Conservation (phyloP, 2,329 filamentous ascomycete genomes). For the Diaporthe destruens region DNA sequence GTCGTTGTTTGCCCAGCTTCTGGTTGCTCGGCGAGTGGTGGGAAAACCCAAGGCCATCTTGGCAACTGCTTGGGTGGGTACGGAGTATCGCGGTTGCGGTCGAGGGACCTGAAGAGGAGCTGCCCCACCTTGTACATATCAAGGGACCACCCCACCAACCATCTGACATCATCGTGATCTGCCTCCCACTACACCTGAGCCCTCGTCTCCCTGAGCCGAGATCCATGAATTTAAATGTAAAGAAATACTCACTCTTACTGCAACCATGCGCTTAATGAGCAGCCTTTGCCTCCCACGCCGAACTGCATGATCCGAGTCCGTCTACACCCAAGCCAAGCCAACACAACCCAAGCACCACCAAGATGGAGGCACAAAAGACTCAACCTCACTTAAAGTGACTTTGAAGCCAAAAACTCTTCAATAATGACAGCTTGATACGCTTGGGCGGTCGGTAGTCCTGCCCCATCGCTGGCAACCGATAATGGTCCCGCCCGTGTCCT, state of each 20-base stretch:
- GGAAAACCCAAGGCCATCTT: conserved; percentile 27
- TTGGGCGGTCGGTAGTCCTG: too few relatives aligned
- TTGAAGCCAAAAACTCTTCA: too few relatives aligned
- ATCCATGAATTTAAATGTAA: not conserved
- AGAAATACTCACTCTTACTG: too few relatives aligned
- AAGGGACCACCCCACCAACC: not conserved
- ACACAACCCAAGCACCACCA: too few relatives aligned
- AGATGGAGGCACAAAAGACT: not conserved
- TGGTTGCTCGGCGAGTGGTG: conserved; percentile 19
- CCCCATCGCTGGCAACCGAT: not conserved
- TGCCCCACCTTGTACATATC: not conserved
- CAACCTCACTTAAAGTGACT: not conserved
- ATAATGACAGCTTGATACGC: not conserved
- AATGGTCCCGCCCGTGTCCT: too few relatives aligned
- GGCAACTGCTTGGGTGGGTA: conserved; percentile 6
- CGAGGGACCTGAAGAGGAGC: not conserved
- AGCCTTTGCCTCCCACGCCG: too few relatives aligned
- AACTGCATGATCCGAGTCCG: too few relatives aligned
- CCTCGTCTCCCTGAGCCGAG: too few relatives aligned
- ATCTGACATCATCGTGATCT: conserved; percentile 36
- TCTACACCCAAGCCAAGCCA: too few relatives aligned
- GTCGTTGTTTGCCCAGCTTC: conserved; percentile 7
- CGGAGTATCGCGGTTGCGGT: not conserved
- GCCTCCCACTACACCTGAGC: not conserved
- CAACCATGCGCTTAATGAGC: too few relatives aligned